Base-by-base conservation (phyloP, 306 rosid species). In the Casuarina cunninghamiana region DNA sequence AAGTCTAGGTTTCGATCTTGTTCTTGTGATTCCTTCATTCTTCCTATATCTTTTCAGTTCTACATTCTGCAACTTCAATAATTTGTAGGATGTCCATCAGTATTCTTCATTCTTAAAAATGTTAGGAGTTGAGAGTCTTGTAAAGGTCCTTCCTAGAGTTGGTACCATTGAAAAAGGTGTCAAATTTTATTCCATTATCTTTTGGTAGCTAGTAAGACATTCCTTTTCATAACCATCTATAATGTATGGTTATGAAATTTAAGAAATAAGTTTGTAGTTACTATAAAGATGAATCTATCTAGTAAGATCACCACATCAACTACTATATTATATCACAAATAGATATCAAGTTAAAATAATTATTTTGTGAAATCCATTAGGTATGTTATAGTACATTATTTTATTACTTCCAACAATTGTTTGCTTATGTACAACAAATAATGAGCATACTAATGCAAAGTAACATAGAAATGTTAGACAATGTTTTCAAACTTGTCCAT, bases 71-170 rank as follows among this genome's bases (percentile, higher is more conserved):
- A 71, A 71, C 46, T 78, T 71, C 35, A 17, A 69, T 70, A 75
- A 58, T 77, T 67, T 80, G 78, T 73, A 90, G 97, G 88, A 81
- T 84, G 68, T 88, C 16, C 89, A 35, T 48, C 4, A 78, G 75
- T 88, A 90, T 86, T 83, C 86, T 74, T 77, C 94, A 51, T 84
- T 89, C 69, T 81, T 84, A 77, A 72, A 77, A 72, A 89, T 89
- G 96, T 77, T 89, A 86, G 79, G 84, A 77, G 71, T 79, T 39
- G 89, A 93, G 68, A 70, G 51, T 79, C 86, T 88, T 72, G 83
- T 37, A 54, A 75, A 87, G 72, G 89, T 90, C 67, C 89, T 93
- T 74, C 94, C 96, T 41, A 90, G 91, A 44, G 85, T 91, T 84
- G 83, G 83, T 84, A 86, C 79, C 83, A 74, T 85, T 44, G 79